Conservation (phyloP, 768 basidiomycete species). For the Trametes gibbosa region DNA sequence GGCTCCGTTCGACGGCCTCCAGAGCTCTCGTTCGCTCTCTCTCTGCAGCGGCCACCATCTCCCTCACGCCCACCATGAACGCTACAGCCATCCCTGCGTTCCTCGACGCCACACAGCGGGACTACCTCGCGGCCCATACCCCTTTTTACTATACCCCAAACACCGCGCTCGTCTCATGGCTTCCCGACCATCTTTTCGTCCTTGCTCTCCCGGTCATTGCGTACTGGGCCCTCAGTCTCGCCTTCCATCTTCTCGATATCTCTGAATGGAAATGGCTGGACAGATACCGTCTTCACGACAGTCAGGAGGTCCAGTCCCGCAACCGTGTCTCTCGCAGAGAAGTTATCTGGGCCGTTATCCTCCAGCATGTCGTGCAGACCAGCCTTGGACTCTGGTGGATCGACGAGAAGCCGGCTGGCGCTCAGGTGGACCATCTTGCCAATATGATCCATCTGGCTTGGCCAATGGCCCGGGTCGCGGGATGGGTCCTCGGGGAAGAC, state of each 20-base stretch:
- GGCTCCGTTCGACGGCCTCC: not conserved
- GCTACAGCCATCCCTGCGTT: slow-evolving; percentile 14
- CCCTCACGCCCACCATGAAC: slow-evolving; percentile 22
- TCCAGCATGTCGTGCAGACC: slow-evolving; percentile 89
- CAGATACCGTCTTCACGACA: slow-evolving; percentile 85
- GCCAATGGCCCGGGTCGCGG: slow-evolving; percentile 37
- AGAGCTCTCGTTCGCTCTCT: not conserved
- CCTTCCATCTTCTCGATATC: slow-evolving; percentile 84
- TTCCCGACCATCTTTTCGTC: slow-evolving; percentile 72
- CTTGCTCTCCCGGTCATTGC: slow-evolving; percentile 72
- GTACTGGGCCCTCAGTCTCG: slow-evolving; percentile 80
- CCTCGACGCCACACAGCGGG: slow-evolving; percentile 21
- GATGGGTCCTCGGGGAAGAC: slow-evolving; percentile 41
- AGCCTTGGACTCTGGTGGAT: slow-evolving; percentile 68
- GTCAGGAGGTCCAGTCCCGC: slow-evolving; percentile 66
- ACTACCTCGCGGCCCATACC: slow-evolving; percentile 21
- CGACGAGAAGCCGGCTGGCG: slow-evolving; percentile 34
- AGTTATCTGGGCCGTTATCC: slow-evolving; percentile 76
- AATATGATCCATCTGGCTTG: slow-evolving; percentile 40
- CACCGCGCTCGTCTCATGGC: slow-evolving; percentile 15
- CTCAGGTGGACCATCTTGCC: slow-evolving; percentile 36
- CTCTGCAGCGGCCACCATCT: not conserved
- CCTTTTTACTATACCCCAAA: slow-evolving; percentile 28
- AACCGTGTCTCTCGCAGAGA: slow-evolving; percentile 72
- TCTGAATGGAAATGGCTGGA: slow-evolving; percentile 76